phyloP scores from a whole-genome alignment of 768 basidiomycete species.

The Suillus ampliporus region DNA sequence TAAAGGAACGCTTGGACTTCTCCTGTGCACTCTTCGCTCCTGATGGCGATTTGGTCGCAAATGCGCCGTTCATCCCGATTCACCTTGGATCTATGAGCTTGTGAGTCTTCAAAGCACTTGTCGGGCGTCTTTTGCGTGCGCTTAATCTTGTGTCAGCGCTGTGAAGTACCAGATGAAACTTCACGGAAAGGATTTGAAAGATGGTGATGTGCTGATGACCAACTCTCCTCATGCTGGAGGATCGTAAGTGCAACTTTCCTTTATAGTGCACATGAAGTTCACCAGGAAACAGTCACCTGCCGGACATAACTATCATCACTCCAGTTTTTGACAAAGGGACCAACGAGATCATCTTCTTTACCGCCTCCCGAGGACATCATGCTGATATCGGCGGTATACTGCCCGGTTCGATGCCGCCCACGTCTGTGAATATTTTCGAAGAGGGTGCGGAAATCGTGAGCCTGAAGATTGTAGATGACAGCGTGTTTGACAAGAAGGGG shows the following conservation, averaged over 20 bases:
- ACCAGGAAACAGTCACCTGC: conserved; percentile 57
- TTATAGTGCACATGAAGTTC: conserved; percentile 7
- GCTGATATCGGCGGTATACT: conserved; percentile 93
- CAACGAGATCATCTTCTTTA: conserved; percentile 86
- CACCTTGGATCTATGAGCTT: conserved; percentile 92
- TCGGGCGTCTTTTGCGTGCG: not conserved
- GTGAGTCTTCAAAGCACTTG: conserved; percentile 49
- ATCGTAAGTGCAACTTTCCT: conserved; percentile 59
- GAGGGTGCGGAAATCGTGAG: conserved; percentile 92
- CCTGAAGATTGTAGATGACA: conserved; percentile 88
- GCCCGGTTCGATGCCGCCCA: conserved; percentile 96
- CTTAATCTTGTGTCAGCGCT: conserved; percentile 52
- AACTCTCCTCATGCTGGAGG: conserved; percentile 91
- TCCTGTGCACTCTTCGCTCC: conserved; percentile 95
- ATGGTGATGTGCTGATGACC: conserved; percentile 93
- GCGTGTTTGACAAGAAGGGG: conserved; percentile 78
- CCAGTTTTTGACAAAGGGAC: conserved; percentile 79
- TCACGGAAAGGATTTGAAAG: conserved; percentile 71
- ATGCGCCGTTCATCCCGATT: conserved; percentile 91
- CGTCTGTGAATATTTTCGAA: conserved; percentile 88
- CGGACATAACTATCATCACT: conserved; percentile 93
- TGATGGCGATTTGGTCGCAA: conserved; percentile 94
- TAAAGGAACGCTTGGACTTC: conserved; percentile 95
- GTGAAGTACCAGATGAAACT: conserved; percentile 90
- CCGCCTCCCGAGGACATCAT: conserved; percentile 93